Conservation (phyloP, 495 filamentous ascomycete genomes). For the Lasiosphaeris hirsuta region DNA sequence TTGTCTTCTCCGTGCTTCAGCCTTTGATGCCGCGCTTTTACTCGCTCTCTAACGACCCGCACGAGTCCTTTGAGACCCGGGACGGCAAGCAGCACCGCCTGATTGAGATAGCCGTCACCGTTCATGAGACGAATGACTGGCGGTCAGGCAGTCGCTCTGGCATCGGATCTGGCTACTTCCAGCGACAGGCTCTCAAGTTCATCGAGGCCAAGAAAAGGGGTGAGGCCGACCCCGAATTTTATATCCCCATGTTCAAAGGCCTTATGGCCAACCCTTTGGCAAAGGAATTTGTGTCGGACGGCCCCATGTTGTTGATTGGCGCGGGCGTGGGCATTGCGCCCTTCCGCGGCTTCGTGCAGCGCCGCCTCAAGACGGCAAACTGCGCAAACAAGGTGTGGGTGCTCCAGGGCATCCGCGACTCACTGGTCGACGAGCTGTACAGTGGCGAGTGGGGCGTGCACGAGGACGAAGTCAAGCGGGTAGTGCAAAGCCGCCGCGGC, state of each 20-base stretch:
- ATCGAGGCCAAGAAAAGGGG: conserved; percentile 60
- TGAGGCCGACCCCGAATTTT: conserved; percentile 55
- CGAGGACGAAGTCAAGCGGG: conserved; percentile 86
- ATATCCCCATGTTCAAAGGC: conserved; percentile 95
- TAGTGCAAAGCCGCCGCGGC: conserved; percentile 80
- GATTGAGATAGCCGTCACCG: conserved; percentile 90
- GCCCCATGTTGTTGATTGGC: conserved; percentile 95
- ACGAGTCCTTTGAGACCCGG: conserved; percentile 67
- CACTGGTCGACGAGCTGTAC: conserved; percentile 90
- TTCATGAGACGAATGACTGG: conserved; percentile 86
- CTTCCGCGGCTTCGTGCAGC: conserved; percentile 95
- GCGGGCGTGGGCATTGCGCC: conserved; percentile 96
- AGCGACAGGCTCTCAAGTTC: conserved; percentile 68
- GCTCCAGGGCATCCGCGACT: conserved; percentile 92
- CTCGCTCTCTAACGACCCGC: conserved; percentile 93
- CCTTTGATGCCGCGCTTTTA: conserved; percentile 97
- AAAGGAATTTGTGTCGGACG: conserved; percentile 81
- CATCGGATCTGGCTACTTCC: conserved; percentile 79
- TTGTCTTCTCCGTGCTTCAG: conserved; percentile 74
- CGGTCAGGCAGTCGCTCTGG: conserved; percentile 63
- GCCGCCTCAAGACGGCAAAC: conserved; percentile 89
- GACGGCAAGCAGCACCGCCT: conserved; percentile 72
- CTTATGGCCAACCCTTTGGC: conserved; percentile 98
- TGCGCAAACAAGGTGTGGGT: conserved; percentile 99
- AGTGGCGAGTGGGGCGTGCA: conserved; percentile 94